Conservation (phyloP, 208 protist species). For the Leishmania tropica region DNA sequence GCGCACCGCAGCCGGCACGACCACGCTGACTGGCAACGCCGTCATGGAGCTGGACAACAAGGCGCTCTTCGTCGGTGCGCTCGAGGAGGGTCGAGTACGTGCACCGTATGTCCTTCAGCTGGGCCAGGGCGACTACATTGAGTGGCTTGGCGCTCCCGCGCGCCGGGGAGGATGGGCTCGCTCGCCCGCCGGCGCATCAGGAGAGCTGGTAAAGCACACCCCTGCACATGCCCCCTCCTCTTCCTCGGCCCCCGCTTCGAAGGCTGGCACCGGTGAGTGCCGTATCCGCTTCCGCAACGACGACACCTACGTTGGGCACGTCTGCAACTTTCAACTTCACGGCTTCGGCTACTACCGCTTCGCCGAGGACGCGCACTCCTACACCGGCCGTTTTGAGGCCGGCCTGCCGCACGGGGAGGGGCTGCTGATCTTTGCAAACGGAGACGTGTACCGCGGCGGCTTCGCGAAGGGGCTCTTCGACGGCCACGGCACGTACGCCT, state of each 20-base stretch:
- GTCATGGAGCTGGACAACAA: conserved; percentile 54
- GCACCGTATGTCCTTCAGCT: conserved; percentile 42
- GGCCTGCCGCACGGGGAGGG: conserved; percentile 63
- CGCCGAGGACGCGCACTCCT: conserved; percentile 45
- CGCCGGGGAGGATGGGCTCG: background rate
- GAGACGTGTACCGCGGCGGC: conserved; percentile 60
- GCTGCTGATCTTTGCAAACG: conserved; percentile 58
- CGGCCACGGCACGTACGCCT: conserved; percentile 53
- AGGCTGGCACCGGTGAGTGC: conserved; percentile 41
- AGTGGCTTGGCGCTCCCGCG: conserved; percentile 39
- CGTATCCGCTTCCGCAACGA: conserved; percentile 63
- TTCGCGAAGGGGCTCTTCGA: conserved; percentile 50
- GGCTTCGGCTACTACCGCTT: conserved; percentile 67
- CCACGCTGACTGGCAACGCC: conserved; percentile 33
- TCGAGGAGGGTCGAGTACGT: conserved; percentile 23
- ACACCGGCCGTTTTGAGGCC: conserved; percentile 46
- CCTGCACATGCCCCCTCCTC: background rate
- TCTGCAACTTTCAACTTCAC: conserved; percentile 52
- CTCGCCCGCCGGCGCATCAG: background rate
- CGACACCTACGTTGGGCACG: conserved; percentile 64
- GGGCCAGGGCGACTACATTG: conserved; percentile 49
- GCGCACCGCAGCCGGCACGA: background rate
- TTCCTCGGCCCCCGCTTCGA: background rate
- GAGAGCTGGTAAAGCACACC: background rate
- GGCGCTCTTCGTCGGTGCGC: conserved; percentile 43